Evolutionary conservation across 495 filamentous ascomycete genomes (phyloP).

Genomic region (Aspergillus coremiiformis): DNA sequence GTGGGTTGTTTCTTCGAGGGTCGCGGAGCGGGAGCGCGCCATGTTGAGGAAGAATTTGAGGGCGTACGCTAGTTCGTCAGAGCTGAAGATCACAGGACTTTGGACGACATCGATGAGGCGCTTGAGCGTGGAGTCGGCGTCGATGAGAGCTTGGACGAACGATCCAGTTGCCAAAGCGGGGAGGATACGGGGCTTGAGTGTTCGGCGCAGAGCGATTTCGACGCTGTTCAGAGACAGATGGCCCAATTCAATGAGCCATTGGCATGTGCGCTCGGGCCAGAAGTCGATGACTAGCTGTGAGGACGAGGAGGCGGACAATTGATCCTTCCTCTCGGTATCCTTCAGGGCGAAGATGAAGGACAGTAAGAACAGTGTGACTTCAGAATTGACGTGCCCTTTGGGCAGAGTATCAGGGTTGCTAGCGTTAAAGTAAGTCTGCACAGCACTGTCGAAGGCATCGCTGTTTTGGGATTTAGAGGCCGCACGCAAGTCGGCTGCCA

Average conservation of each 20-base stretch:
- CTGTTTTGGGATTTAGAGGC: slow-evolving; percentile 22
- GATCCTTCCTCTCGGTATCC: slow-evolving; percentile 10
- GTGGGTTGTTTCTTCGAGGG: slow-evolving; percentile 20
- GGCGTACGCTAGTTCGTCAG: slow-evolving; percentile 39
- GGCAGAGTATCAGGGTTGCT: slow-evolving; percentile 20
- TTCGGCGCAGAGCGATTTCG: slow-evolving; percentile 48
- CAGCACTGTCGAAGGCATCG: slow-evolving; percentile 32
- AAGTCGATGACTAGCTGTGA: slow-evolving; percentile 38
- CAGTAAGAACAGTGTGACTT: slow-evolving; percentile 44
- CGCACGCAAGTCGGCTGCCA: slow-evolving; percentile 24
- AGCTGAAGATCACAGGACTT: slow-evolving; percentile 31
- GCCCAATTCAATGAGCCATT: slow-evolving; percentile 57
- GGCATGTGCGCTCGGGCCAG: slow-evolving; percentile 46
- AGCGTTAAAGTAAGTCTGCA: slow-evolving; percentile 29
- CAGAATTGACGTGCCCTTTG: slow-evolving; percentile 29
- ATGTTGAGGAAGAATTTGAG: slow-evolving; percentile 35
- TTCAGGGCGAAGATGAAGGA: slow-evolving; percentile 46
- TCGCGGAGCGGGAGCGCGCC: slow-evolving; percentile 26
- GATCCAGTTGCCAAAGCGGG: slow-evolving; percentile 46
- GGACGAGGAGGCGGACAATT: slow-evolving; percentile 19
- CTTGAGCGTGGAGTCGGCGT: slow-evolving; percentile 54
- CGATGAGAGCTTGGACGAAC: slow-evolving; percentile 50
- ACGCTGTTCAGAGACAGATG: slow-evolving; percentile 55
- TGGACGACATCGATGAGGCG: slow-evolving; percentile 49
- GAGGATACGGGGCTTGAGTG: slow-evolving; percentile 39